A percentile compares a stretch with the other conserved stretches of the same genome.
phyloP scores from a whole-genome alignment of 1,284 basidiomycete species.

The Ganoderma resinaceum region DNA sequence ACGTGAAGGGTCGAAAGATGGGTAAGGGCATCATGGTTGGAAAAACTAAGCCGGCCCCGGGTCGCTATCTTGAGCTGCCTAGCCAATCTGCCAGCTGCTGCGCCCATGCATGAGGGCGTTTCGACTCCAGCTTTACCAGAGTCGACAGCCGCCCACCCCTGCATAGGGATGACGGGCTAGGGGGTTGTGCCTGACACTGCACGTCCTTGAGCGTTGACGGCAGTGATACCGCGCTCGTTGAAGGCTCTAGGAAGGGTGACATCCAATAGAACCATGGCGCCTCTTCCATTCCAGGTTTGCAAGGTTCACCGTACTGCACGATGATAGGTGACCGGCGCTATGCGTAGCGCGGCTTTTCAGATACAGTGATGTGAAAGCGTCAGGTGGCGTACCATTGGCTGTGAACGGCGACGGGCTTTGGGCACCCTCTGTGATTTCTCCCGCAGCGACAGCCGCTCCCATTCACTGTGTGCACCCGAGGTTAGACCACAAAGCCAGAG shows the following conservation, averaged over 20 bases:
- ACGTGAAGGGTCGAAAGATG: background rate
- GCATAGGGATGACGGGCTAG: background rate
- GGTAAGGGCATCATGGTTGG: background rate
- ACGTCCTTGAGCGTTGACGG: background rate
- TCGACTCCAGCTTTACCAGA: background rate
- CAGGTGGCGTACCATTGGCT: background rate
- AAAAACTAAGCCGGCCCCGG: background rate
- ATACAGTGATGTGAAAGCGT: background rate
- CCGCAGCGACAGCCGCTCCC: background rate
- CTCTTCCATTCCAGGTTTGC: background rate
- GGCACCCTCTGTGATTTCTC: background rate
- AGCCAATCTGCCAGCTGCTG: background rate
- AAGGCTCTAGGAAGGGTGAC: background rate
- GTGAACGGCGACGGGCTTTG: background rate
- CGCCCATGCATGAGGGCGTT: conserved; percentile 2
- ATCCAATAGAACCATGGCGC: conserved; percentile 3
- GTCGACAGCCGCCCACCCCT: background rate
- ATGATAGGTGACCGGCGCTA: background rate
- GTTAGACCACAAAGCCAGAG: background rate
- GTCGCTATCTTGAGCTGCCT: background rate
- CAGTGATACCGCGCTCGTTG: background rate
- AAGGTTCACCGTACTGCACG: conserved; percentile 1
- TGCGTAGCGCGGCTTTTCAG: background rate
- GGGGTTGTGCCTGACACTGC: background rate
- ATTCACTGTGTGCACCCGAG: background rate